Evolutionary conservation across 805 yeast species (phyloP).

Genomic region (Pichia paraexigua): DNA sequence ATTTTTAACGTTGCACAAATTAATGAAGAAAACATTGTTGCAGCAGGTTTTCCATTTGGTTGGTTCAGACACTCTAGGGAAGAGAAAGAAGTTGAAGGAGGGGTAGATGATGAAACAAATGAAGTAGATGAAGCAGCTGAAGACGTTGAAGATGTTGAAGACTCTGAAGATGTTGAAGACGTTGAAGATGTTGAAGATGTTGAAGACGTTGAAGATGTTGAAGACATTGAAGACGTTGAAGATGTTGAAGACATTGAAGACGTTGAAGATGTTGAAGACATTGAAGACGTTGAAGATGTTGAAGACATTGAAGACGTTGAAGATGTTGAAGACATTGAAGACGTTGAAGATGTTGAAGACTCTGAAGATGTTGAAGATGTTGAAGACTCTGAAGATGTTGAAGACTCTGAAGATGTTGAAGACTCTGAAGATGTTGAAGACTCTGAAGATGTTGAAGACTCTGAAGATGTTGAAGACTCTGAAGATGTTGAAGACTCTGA

Average conservation of each 20-base stretch:
- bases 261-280: too few species aligned
- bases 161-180: background rate
- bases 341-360: too few species aligned
- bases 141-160: conserved; percentile 2
- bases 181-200: background rate
- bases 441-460: background rate
- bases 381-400: background rate
- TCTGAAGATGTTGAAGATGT: too few species aligned
- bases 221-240: too few species aligned
- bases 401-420: too few species aligned
- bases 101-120: background rate
- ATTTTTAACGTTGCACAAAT: conserved; percentile 10
- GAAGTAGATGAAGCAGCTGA: background rate
- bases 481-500: too few species aligned
- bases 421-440: background rate
- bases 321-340: too few species aligned
- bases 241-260: too few species aligned
- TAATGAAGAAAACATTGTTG: conserved; percentile 21
- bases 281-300: too few species aligned
- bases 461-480: too few species aligned
- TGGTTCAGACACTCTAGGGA: conserved; percentile 18
- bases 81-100: conserved; percentile 1
- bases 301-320: too few species aligned
- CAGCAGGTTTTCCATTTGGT: conserved; percentile 23
- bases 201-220: too few species aligned